Conservation (phyloP, 805 yeast species). For the Starmera quercuum region DNA sequence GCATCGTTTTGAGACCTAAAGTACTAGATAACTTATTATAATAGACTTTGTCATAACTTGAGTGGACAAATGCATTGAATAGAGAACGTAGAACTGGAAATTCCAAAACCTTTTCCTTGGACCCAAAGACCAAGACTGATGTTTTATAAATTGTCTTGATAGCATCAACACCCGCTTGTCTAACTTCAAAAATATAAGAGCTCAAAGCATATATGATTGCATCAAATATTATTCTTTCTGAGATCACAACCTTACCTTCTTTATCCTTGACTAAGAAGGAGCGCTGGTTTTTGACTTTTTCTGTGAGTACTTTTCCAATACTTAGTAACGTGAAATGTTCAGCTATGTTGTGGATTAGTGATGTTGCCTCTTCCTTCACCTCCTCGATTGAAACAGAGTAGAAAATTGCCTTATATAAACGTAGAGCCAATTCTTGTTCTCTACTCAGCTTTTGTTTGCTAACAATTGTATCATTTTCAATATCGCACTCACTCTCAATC, state of each 20-base stretch:
- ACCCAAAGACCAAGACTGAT: conserved; percentile 61
- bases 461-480: conserved; percentile 34
- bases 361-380: conserved; percentile 57
- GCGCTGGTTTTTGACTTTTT: conserved; percentile 58
- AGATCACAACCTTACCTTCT: conserved; percentile 67
- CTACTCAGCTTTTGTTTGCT: conserved; percentile 44
- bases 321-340: conserved; percentile 76
- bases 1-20: conserved; percentile 67
- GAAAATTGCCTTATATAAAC: conserved; percentile 64
- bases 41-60: conserved; percentile 85
- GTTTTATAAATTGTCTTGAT: conserved; percentile 55
- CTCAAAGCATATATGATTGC: conserved; percentile 78
- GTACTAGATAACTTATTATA: conserved; percentile 86
- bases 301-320: conserved; percentile 64
- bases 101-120: conserved; percentile 53
- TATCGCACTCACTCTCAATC: conserved; percentile 20
- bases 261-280: conserved; percentile 69
- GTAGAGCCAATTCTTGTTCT: conserved; percentile 59
- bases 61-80: conserved; percentile 78
- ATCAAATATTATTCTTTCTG: conserved; percentile 61
- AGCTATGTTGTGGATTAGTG: conserved; percentile 56
- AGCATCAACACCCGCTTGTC: conserved; percentile 63
- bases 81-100: conserved; percentile 72
- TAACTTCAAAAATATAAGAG: conserved; percentile 62
- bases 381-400: conserved; percentile 72